Evolutionary conservation across 129 eudicot species (phyloP).

Genomic region (Centaurea solstitialis): DNA sequence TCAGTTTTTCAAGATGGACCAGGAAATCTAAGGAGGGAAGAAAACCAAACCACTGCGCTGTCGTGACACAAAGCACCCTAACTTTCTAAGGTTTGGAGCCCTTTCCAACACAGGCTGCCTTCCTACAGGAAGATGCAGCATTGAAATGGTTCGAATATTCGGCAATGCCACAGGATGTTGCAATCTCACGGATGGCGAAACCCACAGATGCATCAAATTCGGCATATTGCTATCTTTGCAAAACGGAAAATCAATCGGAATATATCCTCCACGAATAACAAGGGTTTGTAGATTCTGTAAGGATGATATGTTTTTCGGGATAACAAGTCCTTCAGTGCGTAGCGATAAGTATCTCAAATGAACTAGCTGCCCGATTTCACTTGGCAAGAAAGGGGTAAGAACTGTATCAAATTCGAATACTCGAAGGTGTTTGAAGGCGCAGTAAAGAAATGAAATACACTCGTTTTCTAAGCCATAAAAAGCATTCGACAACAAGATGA

Average conservation of each 20-base stretch:
- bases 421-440: slow-evolving; percentile 19
- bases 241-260: neutral
- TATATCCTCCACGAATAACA: neutral
- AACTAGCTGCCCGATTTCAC: slow-evolving; percentile 27
- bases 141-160: slow-evolving; percentile 24
- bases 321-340: neutral
- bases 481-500: neutral
- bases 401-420: slow-evolving; percentile 22
- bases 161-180: neutral
- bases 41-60: neutral
- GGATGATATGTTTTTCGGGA: slow-evolving; percentile 27
- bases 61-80: neutral
- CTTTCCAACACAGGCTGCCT: slow-evolving; percentile 9
- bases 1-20: slow-evolving; percentile 28
- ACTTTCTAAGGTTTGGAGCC: slow-evolving; percentile 31
- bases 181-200: neutral
- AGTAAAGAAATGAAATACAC: neutral
- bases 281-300: slow-evolving; percentile 27
- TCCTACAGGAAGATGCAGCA: slow-evolving; percentile 1
- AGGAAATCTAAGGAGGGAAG: slow-evolving; percentile 7
- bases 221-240: slow-evolving; percentile 6
- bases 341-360: slow-evolving; percentile 39
- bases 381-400: neutral
- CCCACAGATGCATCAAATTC: slow-evolving; percentile 28
- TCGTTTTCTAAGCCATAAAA: neutral